These are phyloP conservation scores for Penicillium sp. DNA, from an alignment of 2,329 filamentous ascomycete genomes.

Conservation along the genomic window DNA sequence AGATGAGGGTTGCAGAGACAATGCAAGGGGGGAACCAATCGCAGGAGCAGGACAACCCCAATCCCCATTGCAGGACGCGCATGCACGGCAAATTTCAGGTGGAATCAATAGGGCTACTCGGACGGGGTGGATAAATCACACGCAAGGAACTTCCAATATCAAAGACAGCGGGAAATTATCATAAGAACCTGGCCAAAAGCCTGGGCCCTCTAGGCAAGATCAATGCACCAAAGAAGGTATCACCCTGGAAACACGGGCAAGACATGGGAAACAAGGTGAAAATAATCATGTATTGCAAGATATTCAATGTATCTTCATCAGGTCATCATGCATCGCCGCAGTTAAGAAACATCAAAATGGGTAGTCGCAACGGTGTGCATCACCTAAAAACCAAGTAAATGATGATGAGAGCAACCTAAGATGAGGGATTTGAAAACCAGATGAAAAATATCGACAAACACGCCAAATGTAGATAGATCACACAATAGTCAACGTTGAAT, in stretches of 20 bases:
- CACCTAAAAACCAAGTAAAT: conserved; percentile 5
- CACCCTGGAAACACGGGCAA: conserved; percentile 6
- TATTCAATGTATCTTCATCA: conserved; percentile 27
- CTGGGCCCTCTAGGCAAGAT: conserved; percentile 4
- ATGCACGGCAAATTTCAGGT: conserved; percentile 8
- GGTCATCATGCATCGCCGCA: conserved; percentile 20
- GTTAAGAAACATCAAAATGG: conserved; percentile 10
- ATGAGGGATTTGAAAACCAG: background rate
- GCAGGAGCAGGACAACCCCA: conserved; percentile 10
- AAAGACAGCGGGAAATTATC: conserved; percentile 15
- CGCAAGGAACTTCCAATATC: conserved; percentile 33
- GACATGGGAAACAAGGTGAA: conserved; percentile 5
- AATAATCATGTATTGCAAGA: conserved; percentile 17
- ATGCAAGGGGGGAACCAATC: conserved; percentile 29
- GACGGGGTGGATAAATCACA: conserved; percentile 24
- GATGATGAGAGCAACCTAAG: conserved; percentile 2
- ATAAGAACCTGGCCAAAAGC: conserved; percentile 14
- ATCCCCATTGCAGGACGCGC: conserved; percentile 15
- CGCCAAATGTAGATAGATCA: conserved; percentile 24
- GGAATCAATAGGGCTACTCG: conserved; percentile 1
- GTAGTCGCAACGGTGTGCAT: conserved; percentile 9
- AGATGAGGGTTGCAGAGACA: conserved; percentile 19
- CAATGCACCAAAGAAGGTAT: background rate
- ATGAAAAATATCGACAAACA: conserved; percentile 6
- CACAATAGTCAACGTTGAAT: conserved; percentile 19